Evolutionary conservation across 345 rosid genomes (phyloP).

Genomic region (Arabis hirsuta): DNA sequence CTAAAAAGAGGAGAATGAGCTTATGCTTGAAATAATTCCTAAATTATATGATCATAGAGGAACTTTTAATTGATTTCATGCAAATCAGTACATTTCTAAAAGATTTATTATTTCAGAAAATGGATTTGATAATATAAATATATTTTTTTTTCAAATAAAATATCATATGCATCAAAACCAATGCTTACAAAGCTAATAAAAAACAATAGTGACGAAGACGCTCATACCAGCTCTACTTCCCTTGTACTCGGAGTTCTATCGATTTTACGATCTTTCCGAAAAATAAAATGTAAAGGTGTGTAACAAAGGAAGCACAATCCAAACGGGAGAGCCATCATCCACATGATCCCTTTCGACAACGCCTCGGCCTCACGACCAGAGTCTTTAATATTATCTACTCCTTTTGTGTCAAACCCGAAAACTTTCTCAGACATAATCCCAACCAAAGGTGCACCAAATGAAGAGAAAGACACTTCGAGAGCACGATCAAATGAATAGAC

Average conservation of each 20-base stretch:
- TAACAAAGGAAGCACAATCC: slow-evolving; percentile 81
- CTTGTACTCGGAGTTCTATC: slow-evolving; percentile 49
- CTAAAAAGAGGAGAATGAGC: too few species aligned
- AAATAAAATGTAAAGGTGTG: slow-evolving; percentile 66
- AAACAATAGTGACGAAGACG: too few species aligned
- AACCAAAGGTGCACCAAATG: slow-evolving; percentile 90
- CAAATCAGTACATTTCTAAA: too few species aligned
- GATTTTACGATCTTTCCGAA: slow-evolving; percentile 64
- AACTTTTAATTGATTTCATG: too few species aligned
- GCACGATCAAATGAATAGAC: slow-evolving; percentile 91
- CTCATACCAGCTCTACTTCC: slow-evolving; percentile 55
- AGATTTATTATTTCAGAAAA: too few species aligned
- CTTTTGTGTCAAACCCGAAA: slow-evolving; percentile 70
- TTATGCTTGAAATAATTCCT: too few species aligned
- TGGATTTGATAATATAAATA: too few species aligned
- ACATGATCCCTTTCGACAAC: slow-evolving; percentile 73
- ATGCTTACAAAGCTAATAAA: too few species aligned
- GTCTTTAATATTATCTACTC: slow-evolving; percentile 54
- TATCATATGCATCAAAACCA: too few species aligned
- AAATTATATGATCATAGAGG: too few species aligned
- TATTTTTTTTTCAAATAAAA: too few species aligned
- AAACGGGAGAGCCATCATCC: slow-evolving; percentile 82
- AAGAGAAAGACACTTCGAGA: slow-evolving; percentile 78
- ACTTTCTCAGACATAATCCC: slow-evolving; percentile 81
- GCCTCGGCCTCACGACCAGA: slow-evolving; percentile 68